Percentiles rank a stretch among this genome's conserved stretches.
Conservation (phyloP, 2,329 filamentous ascomycete species). For the Monilinia vaccinii-corymbosi region DNA sequence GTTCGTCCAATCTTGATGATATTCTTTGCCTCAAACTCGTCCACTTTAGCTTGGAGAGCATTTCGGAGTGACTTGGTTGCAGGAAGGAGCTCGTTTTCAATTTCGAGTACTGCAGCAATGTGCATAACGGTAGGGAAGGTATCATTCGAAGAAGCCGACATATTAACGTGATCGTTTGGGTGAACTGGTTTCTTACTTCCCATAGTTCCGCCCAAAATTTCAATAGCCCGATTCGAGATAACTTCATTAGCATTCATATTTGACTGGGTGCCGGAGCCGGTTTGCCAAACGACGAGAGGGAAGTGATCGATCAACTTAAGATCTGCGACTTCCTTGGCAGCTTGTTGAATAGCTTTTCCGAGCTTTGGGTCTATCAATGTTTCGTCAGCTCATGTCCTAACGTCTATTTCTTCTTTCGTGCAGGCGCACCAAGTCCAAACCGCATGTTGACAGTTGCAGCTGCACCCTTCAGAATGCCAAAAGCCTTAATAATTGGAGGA, state of each 20-base stretch:
- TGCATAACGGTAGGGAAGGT: conserved; percentile 99
- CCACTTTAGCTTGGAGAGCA: conserved; percentile 79
- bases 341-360: conserved; percentile 88
- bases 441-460: conserved; percentile 93
- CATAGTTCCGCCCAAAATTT: conserved; percentile 90
- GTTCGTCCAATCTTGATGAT: conserved; percentile 99
- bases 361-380: conserved; percentile 65
- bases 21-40: conserved; percentile 72
- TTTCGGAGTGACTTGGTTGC: conserved; percentile 72
- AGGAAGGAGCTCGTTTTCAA: conserved; percentile 78
- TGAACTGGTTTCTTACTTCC: conserved; percentile 98
- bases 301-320: conserved; percentile 96
- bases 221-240: conserved; percentile 97
- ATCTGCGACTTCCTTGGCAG: conserved; percentile 83
- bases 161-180: conserved; percentile 99
- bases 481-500: conserved; percentile 80
- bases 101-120: conserved; percentile 90
- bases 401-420: conserved; percentile 1
- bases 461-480: conserved; percentile 95
- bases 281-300: conserved; percentile 98
- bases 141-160: conserved; percentile 97
- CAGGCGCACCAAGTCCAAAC: conserved; percentile 67
- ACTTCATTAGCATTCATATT: conserved; percentile 99
- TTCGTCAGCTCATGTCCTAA: conserved; percentile 19
- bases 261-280: conserved; percentile 94